Conservation (phyloP, 2,329 filamentous ascomycete genomes). For the Hypoxylon rubiginosum region DNA sequence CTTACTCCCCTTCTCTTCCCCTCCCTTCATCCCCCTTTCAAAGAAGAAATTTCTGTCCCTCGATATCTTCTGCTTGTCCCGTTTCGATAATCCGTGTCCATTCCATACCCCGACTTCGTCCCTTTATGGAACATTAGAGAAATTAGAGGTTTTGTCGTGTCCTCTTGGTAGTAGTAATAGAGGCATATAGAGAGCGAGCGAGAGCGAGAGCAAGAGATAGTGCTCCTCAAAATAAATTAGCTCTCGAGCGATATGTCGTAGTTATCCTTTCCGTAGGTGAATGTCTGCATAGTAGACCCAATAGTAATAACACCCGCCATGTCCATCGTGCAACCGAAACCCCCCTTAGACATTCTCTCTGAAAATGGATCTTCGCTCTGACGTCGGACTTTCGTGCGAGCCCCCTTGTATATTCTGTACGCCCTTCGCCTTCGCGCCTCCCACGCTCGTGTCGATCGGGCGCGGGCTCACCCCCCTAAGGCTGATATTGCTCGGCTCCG, state of each 20-base stretch:
- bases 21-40: no score
- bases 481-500: constrained; percentile 71
- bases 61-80: background rate
- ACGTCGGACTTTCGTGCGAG: constrained; percentile 47
- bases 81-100: background rate
- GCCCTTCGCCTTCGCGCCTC: constrained; percentile 21
- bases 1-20: constrained; percentile 3
- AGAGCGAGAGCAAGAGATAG: background rate
- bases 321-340: background rate
- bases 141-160: background rate
- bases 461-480: constrained; percentile 81
- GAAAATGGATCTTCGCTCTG: constrained; percentile 50
- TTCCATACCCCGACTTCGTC: background rate
- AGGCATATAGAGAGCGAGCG: no score
- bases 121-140: background rate
- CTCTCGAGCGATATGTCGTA: background rate
- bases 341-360: constrained; percentile 46
- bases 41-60: no score
- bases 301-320: background rate
- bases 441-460: constrained; percentile 68
- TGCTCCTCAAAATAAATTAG: background rate
- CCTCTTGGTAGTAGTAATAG: background rate
- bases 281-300: background rate
- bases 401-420: constrained; percentile 4
- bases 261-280: background rate